phyloP scores from a whole-genome alignment of 2,329 filamentous ascomycete genomes.

The Exserohilum rostratum region DNA sequence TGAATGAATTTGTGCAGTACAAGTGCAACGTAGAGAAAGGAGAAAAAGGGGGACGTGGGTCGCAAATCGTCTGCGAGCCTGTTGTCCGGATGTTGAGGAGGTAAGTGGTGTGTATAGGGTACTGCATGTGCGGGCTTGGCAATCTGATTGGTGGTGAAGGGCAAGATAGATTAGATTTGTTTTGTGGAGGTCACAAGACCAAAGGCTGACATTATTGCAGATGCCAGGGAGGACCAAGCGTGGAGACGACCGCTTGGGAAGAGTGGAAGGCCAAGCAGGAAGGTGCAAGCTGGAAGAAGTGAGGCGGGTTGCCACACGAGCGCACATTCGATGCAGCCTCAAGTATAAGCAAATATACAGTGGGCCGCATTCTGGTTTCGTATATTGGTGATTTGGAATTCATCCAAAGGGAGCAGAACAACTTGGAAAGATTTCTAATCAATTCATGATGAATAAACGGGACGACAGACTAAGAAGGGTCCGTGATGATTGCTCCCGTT shows the following conservation, averaged over 20 bases:
- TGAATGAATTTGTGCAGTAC: constrained; percentile 68
- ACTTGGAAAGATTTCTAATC: neutral
- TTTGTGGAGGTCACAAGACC: neutral
- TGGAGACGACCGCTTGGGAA: constrained; percentile 69
- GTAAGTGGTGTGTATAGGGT: constrained; percentile 55
- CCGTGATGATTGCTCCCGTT: neutral
- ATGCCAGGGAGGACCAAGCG: constrained; percentile 61
- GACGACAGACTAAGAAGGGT: neutral
- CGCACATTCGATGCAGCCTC: neutral
- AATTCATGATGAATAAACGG: neutral
- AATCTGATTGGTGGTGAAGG: constrained; percentile 1
- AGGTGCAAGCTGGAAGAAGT: constrained; percentile 1
- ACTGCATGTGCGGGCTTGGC: no score
- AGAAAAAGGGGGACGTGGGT: constrained; percentile 43
- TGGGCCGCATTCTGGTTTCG: neutral
- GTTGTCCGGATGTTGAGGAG: constrained; percentile 64
- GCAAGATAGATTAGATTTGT: constrained; percentile 10
- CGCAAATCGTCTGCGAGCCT: constrained; percentile 60
- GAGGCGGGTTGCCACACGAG: neutral
- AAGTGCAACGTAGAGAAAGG: constrained; percentile 60
- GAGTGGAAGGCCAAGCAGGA: constrained; percentile 45
- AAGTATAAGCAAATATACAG: neutral
- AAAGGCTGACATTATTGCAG: constrained; percentile 32
- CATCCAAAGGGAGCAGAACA: neutral
- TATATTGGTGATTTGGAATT: neutral